These are phyloP conservation scores for Pseudonitzschia pungens DNA, from an alignment of 108 stramenopile genomes.

Conservation along the genomic window DNA sequence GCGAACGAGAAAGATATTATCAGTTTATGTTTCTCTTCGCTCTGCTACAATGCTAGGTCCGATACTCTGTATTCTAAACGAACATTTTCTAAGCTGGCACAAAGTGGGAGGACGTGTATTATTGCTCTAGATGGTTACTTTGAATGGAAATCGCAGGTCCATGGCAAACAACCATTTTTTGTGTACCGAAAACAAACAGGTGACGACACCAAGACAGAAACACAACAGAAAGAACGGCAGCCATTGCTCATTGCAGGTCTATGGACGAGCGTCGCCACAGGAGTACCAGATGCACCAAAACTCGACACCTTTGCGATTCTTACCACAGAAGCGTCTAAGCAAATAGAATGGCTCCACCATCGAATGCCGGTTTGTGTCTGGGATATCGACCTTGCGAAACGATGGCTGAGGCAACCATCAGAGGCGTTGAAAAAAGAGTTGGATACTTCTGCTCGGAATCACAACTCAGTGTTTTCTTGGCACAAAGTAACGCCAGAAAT, in stretches of 20 bases:
- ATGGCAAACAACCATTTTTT: conserved; percentile 83
- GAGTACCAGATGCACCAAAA: conserved; percentile 39
- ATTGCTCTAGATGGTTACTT: conserved; percentile 83
- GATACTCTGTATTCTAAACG: conserved; percentile 73
- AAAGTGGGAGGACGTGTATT: conserved; percentile 53
- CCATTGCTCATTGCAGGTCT: conserved; percentile 64
- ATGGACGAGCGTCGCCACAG: conserved; percentile 61
- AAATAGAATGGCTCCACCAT: conserved; percentile 64
- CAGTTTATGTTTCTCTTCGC: conserved; percentile 51
- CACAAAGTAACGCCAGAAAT: conserved; percentile 55
- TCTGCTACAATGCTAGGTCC: conserved; percentile 81
- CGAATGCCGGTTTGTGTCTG: conserved; percentile 71
- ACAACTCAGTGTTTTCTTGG: conserved; percentile 38
- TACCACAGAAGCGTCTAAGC: conserved; percentile 66
- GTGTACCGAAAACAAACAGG: conserved; percentile 33
- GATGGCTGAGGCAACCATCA: conserved; percentile 67
- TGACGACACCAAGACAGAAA: neutral
- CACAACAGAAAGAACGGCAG: conserved; percentile 8
- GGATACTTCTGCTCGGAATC: conserved; percentile 19
- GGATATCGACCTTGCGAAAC: conserved; percentile 48
- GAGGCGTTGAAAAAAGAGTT: conserved; percentile 32
- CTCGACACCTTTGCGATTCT: conserved; percentile 72
- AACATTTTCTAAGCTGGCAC: conserved; percentile 54
- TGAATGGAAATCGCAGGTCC: conserved; percentile 70
- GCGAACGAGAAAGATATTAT: conserved; percentile 37